Conservation (phyloP, 345 rosid species). For the Lepidium didymum region DNA sequence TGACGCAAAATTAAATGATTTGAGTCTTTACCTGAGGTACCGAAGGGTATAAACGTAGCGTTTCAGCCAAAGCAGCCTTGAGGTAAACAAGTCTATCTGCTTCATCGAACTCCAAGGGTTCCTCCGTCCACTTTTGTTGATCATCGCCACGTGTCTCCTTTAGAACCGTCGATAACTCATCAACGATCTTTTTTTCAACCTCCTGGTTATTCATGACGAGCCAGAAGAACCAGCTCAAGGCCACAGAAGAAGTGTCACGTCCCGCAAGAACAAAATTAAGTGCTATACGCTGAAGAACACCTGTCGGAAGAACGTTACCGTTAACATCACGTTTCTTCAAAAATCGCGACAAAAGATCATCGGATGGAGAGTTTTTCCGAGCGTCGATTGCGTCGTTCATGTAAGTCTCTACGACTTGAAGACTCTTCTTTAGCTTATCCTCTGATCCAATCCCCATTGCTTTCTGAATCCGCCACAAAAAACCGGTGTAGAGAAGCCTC, state of each 20-base stretch:
- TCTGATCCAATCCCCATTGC: constrained; percentile 55
- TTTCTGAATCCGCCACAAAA: constrained; percentile 64
- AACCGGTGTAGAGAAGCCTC: constrained; percentile 65
- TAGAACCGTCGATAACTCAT: constrained; percentile 53
- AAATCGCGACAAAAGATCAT: constrained; percentile 77
- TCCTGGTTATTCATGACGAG: constrained; percentile 63
- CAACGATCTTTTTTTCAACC: constrained; percentile 57
- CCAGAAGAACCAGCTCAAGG: constrained; percentile 96
- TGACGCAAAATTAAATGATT: not conserved
- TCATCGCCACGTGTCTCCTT: constrained; percentile 59
- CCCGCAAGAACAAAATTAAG: constrained; percentile 89
- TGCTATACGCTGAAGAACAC: constrained; percentile 78
- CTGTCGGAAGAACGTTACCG: constrained; percentile 49
- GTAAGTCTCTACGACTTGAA: constrained; percentile 53
- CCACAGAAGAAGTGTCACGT: constrained; percentile 88
- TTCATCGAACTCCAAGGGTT: constrained; percentile 72
- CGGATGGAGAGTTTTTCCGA: constrained; percentile 65
- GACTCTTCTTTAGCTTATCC: constrained; percentile 44
- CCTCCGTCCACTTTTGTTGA: constrained; percentile 51
- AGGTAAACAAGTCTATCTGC: constrained; percentile 68
- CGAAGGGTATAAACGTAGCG: constrained; percentile 85
- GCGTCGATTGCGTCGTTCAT: constrained; percentile 64
- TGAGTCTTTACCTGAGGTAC: constrained; percentile 46
- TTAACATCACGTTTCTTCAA: constrained; percentile 63
- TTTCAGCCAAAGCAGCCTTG: constrained; percentile 83